A percentile compares a stretch with the other conserved stretches of the same genome.
These are phyloP conservation scores for Draba incana DNA, from an alignment of 345 rosid species.

Conservation along the genomic window DNA sequence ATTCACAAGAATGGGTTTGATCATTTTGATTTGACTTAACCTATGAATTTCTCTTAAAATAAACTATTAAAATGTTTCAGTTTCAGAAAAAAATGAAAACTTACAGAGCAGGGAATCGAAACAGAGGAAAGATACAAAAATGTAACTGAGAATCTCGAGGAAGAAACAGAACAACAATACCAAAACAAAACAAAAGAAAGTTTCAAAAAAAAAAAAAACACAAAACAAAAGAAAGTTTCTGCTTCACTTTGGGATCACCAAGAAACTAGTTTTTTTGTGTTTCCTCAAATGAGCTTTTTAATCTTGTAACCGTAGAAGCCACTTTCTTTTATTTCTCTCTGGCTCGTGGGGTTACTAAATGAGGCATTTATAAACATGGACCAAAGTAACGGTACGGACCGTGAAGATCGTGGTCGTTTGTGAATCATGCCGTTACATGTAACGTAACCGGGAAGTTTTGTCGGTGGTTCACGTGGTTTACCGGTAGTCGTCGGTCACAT, in stretches of 20 bases:
- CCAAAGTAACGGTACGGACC: constrained; percentile 25
- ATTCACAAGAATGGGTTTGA: constrained; percentile 14
- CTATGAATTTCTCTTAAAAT: not conserved
- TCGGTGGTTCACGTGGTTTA: constrained; percentile 39
- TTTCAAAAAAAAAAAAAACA: too few relatives aligned
- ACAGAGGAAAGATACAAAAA: constrained; percentile 12
- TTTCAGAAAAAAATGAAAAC: not conserved
- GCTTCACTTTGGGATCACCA: constrained; percentile 20
- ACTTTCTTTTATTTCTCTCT: not conserved
- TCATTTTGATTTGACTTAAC: constrained; percentile 12
- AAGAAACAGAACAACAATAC: constrained; percentile 6
- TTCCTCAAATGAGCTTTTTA: constrained; percentile 2
- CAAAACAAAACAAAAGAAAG: not conserved
- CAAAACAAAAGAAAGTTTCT: not conserved
- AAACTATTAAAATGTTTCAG: constrained; percentile 13
- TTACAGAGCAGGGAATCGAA: not conserved
- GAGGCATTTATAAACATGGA: constrained; percentile 20
- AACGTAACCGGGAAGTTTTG: constrained; percentile 35
- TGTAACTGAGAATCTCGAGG: constrained; percentile 14
- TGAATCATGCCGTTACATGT: constrained; percentile 29
- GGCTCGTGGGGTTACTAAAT: constrained; percentile 7
- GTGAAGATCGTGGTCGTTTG: constrained; percentile 32
- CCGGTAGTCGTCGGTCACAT: constrained; percentile 35
- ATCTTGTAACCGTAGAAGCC: constrained; percentile 29
- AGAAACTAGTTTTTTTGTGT: constrained; percentile 7